phyloP scores from a whole-genome alignment of 2,329 filamentous ascomycete species.

The Chalaropsis ovoidea region DNA sequence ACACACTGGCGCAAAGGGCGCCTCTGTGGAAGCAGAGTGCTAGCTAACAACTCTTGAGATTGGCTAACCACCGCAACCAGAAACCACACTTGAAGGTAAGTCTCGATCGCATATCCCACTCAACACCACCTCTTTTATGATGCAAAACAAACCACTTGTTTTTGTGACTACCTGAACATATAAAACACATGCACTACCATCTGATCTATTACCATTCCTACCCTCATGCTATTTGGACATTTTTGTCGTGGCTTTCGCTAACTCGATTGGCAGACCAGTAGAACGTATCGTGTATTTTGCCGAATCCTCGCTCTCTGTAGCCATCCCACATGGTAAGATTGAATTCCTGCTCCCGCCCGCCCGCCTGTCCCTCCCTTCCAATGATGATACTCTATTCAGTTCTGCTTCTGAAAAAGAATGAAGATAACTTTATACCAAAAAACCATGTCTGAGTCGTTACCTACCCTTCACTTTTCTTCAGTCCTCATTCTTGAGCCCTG shows the following conservation, averaged over 20 bases:
- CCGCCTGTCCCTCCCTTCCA: constrained; percentile 29
- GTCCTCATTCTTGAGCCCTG: not conserved
- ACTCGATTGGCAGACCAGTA: not conserved
- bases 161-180: constrained; percentile 36
- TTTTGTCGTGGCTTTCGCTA: not conserved
- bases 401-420: constrained; percentile 63
- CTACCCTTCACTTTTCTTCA: not conserved
- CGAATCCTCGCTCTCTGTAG: not conserved
- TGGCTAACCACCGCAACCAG: not conserved
- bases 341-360: not conserved
- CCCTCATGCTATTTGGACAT: no score
- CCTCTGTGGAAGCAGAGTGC: not conserved
- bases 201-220: constrained; percentile 39
- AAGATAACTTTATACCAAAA: constrained; percentile 54
- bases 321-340: not conserved
- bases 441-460: constrained; percentile 4
- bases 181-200: constrained; percentile 61
- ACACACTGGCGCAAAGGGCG: not conserved
- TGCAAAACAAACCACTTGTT: constrained; percentile 26
- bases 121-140: constrained; percentile 15
- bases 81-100: constrained; percentile 5
- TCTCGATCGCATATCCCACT: not conserved
- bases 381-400: constrained; percentile 62
- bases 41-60: not conserved
- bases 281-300: not conserved